These are phyloP conservation scores for Moniliophthora roreri DNA, from an alignment of 1,284 basidiomycete genomes.

Conservation along the genomic window DNA sequence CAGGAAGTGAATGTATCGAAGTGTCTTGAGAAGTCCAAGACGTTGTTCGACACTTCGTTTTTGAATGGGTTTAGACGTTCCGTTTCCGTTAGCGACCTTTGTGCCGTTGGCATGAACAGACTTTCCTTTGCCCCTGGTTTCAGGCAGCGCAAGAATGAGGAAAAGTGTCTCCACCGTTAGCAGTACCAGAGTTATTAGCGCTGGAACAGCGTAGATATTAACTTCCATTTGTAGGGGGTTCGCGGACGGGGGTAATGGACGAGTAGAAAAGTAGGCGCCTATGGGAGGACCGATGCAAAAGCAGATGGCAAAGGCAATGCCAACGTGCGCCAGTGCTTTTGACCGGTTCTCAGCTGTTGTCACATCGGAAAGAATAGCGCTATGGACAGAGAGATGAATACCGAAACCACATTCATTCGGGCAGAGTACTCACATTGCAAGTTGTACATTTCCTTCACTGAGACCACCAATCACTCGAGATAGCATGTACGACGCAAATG, in stretches of 20 bases:
- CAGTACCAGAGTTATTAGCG: conserved; percentile 72
- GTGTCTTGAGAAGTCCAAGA: conserved; percentile 46
- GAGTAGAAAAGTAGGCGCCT: conserved; percentile 78
- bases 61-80: conserved; percentile 19
- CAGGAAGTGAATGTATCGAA: conserved; percentile 73
- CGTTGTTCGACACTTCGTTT: conserved; percentile 48
- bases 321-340: conserved; percentile 85
- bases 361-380: conserved; percentile 88
- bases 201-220: conserved; percentile 86
- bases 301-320: conserved; percentile 91
- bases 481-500: conserved; percentile 85
- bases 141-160: conserved; percentile 70
- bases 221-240: conserved; percentile 63
- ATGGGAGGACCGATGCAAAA: conserved; percentile 86
- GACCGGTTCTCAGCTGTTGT: conserved; percentile 76
- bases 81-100: conserved; percentile 20
- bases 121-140: conserved; percentile 60
- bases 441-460: conserved; percentile 85
- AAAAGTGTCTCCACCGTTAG: conserved; percentile 73
- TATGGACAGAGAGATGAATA: conserved; percentile 27
- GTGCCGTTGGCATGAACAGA: conserved; percentile 22
- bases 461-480: conserved; percentile 87
- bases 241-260: conserved; percentile 59
- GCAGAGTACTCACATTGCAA: conserved; percentile 64
- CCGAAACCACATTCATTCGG: background rate